A percentile compares a stretch with the other conserved stretches of the same genome.
These are phyloP conservation scores for Posidonia oceanica DNA, from an alignment of 116 monocot genomes.

Conservation along the genomic window DNA sequence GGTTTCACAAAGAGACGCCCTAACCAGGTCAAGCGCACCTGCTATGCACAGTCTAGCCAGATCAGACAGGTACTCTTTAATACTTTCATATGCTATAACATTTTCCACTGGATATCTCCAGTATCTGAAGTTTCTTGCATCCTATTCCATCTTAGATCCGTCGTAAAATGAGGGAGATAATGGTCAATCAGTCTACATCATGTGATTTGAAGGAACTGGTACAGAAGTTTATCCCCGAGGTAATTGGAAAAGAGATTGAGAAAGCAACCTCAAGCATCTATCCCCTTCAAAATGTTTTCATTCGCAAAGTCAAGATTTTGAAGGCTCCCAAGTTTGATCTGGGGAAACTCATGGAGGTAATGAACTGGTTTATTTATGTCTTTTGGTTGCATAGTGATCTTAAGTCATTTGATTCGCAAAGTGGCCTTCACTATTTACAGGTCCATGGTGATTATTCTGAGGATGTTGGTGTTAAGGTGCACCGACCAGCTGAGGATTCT, in stretches of 20 bases:
- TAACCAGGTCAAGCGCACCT: slow-evolving; percentile 82
- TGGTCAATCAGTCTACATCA: slow-evolving; percentile 66
- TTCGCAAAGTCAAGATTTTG: slow-evolving; percentile 87
- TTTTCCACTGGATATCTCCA: not conserved
- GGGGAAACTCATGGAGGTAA: slow-evolving; percentile 93
- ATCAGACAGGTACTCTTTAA: slow-evolving; percentile 51
- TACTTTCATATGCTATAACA: not conserved
- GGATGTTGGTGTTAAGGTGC: slow-evolving; percentile 56
- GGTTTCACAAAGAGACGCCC: slow-evolving; percentile 77
- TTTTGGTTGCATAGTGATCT: too few relatives aligned
- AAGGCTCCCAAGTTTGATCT: slow-evolving; percentile 94
- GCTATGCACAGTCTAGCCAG: slow-evolving; percentile 81
- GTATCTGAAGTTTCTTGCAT: not conserved
- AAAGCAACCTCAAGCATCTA: slow-evolving; percentile 73
- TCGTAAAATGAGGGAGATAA: slow-evolving; percentile 79
- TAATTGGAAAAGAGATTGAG: slow-evolving; percentile 81
- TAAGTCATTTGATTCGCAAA: too few relatives aligned
- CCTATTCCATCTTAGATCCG: slow-evolving; percentile 35
- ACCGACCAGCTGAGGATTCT: slow-evolving; percentile 54
- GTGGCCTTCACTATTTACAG: slow-evolving; percentile 5
- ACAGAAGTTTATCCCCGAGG: slow-evolving; percentile 70
- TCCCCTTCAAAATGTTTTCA: slow-evolving; percentile 87
- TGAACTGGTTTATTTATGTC: slow-evolving; percentile 9
- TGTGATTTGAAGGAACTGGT: slow-evolving; percentile 85
- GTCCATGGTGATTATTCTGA: slow-evolving; percentile 75